Base-by-base conservation (phyloP, 192 early-diverging fungal genomes). In the Tieghemiomyces parasiticus region DNA sequence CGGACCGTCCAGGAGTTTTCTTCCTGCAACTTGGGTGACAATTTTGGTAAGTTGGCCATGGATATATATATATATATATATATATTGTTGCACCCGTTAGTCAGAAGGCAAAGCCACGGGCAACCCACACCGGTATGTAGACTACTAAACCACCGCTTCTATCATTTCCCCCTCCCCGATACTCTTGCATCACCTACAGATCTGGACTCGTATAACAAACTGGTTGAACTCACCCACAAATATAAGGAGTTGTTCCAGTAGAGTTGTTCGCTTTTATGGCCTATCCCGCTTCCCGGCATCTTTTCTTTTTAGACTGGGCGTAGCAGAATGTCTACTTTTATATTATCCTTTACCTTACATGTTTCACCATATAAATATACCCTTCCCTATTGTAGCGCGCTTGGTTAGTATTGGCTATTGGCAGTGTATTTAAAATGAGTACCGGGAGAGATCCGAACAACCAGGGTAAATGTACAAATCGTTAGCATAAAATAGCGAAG, bases 1-100 rank as follows among this genome's bases (percentile, higher is more conserved):
- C n/a, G n/a, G n/a, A n/a, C 46, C 46, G 20, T 47, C 25, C 46
- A 47, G 8, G 46, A 47, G 25, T 47, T 47, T 47, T 47, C 46
- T 24, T 47, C 46, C 1, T 47, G 46, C 46, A 47, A 47, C 46
- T 22, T 47, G 46, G 46, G 46, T 19, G 46, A 47, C 25, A 47
- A 47, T 6, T 47, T 47, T 47, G 46, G n/a, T n/a, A n/a, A n/a
- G n/a, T n/a, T n/a, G n/a, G n/a, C n/a, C n/a, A n/a, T n/a, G n/a
- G n/a, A n/a, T n/a, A n/a, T n/a, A n/a, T n/a, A n/a, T n/a, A n/a
- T n/a, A n/a, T n/a, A n/a, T n/a, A n/a, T n/a, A n/a, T n/a, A n/a
- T n/a, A n/a, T n/a, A n/a, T n/a, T n/a, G n/a, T n/a, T n/a, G n/a
- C n/a, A n/a, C n/a, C n/a, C n/a, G n/a, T n/a, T n/a, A n/a, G n/a